Percentiles rank a stretch among this genome's conserved stretches.
Evolutionary conservation across 768 basidiomycete genomes (phyloP).

Genomic region (Fomitopsis pulvina): DNA sequence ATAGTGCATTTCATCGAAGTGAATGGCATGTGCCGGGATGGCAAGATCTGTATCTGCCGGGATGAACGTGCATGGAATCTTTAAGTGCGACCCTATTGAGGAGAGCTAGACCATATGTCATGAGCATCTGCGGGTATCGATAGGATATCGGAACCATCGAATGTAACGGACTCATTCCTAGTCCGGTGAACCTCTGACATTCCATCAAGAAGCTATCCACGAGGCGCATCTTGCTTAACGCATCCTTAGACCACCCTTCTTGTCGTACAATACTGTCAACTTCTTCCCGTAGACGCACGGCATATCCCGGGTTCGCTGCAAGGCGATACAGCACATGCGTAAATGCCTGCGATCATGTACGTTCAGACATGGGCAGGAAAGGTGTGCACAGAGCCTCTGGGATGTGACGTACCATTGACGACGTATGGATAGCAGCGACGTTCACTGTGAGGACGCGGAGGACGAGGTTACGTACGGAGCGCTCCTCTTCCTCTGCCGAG

Average conservation of each 20-base stretch:
- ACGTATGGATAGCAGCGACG: conserved; percentile 36
- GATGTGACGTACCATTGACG: conserved; percentile 27
- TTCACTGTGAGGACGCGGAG: conserved; percentile 30
- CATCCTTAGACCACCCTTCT: conserved; percentile 34
- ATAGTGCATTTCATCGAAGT: conserved; percentile 36
- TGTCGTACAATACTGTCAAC: conserved; percentile 20
- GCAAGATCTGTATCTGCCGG: conserved; percentile 32
- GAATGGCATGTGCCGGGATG: conserved; percentile 25
- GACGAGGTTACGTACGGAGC: conserved; percentile 20
- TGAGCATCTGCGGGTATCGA: not conserved
- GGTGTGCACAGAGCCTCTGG: not conserved
- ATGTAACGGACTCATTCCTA: conserved; percentile 10
- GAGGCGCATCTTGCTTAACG: conserved; percentile 31
- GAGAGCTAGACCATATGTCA: not conserved
- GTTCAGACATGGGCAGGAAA: not conserved
- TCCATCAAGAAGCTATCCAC: conserved; percentile 1
- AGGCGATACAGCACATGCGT: conserved; percentile 23
- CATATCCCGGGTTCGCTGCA: conserved; percentile 24
- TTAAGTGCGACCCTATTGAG: conserved; percentile 14
- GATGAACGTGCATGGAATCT: conserved; percentile 24
- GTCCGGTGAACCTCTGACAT: not conserved
- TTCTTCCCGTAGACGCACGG: conserved; percentile 24
- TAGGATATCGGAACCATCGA: conserved; percentile 14
- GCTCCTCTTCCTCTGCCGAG: conserved; percentile 18
- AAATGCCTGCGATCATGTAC: conserved; percentile 20